Evolutionary conservation across 208 protist species (phyloP), one percentile per base, ranked within the genome.

Genomic region (Trichomonas gallinae): DNA sequence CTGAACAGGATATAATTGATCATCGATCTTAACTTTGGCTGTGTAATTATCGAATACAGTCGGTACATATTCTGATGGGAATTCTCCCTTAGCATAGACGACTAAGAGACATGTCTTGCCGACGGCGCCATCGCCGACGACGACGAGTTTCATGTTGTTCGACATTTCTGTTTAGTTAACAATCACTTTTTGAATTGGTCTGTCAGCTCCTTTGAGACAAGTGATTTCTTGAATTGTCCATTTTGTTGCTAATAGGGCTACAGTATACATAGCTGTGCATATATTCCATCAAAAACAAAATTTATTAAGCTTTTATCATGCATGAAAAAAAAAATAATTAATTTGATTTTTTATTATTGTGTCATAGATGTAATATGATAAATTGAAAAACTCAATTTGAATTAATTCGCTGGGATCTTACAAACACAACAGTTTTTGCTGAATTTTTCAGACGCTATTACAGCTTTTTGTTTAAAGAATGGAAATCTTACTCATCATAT

Each of bases 61-160:
- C 38, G 93, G 93, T 83, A 96, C 40, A 83, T 96, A 96, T 31
- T 96, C 93, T 31, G n/a, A 23, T 96, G 93, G 93, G 63, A 96
- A 96, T n/a, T 72, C 34, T 21, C 34, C 26, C 8, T 26, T 96
- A 31, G 93, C 40, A 46, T 83, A 96, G 21, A 46, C 40, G 38
- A 96, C 51, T 23, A 96, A 49, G 10, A 96, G 51, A 38, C 93
- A 96, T 4, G 93, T 96, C 36, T 96, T 96, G n/a, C 93, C 93
- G 6, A 81, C 49, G 31, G 93, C 93, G 23, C 93, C 93, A 82
- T 96, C 93, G 21, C 93, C 93, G 17, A 96, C 40, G 31, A 81
- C 40, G 11, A 96, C 46, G 36, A 81, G 40, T 82, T 96, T 96
- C 8, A 96, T 44, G 42, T 46, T 82, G 26, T 82, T 96, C 89